Evolutionary conservation across 345 rosid species (phyloP).

Genomic region (Populus deltoides): DNA sequence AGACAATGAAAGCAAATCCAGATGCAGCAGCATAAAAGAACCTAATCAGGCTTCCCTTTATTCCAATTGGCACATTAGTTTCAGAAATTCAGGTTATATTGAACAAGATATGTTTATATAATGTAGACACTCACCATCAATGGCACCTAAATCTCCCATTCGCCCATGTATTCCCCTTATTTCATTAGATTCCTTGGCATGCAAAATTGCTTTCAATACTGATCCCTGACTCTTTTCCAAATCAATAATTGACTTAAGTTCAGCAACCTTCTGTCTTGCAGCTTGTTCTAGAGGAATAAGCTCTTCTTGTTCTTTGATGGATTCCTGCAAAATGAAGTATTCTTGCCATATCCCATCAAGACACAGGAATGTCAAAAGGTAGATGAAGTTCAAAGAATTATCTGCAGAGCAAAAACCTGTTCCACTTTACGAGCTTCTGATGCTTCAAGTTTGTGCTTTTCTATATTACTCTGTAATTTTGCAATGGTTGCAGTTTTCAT

Average conservation of each 20-base stretch:
- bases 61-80: background rate
- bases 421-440: conserved; percentile 66
- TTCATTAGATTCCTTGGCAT: conserved; percentile 71
- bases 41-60: background rate
- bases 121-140: conserved; percentile 61
- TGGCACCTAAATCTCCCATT: conserved; percentile 98
- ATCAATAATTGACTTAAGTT: conserved; percentile 71
- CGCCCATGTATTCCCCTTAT: conserved; percentile 93
- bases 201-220: conserved; percentile 80
- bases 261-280: conserved; percentile 85
- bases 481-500: conserved; percentile 40
- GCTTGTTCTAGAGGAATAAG: conserved; percentile 84
- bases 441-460: conserved; percentile 60
- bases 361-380: background rate
- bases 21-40: background rate
- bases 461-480: conserved; percentile 51
- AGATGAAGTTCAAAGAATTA: conserved; percentile 12
- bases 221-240: conserved; percentile 93
- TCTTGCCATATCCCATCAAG: conserved; percentile 10
- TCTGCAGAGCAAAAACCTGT: conserved; percentile 47
- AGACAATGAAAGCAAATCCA: background rate
- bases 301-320: conserved; percentile 73
- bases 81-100: background rate
- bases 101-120: background rate
- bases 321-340: conserved; percentile 50